Conservation (phyloP, 139 green algal species). For the Chlamydomonas schloesseri region DNA sequence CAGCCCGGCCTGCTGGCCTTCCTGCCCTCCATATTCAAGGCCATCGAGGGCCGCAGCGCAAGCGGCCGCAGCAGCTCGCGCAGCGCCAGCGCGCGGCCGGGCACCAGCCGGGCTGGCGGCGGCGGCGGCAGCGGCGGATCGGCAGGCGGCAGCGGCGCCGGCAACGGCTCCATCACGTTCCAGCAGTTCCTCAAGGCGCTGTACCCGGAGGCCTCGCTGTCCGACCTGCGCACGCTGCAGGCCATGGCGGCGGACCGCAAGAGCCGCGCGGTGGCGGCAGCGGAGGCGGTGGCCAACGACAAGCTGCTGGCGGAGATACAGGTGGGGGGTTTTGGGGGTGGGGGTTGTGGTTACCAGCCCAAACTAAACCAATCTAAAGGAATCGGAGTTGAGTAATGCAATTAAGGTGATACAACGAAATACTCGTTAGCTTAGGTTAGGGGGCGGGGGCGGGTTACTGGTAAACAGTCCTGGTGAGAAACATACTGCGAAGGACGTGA, state of each 20-base stretch:
- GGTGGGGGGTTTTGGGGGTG: background rate
- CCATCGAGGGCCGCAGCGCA: slow-evolving; percentile 7
- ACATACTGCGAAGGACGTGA: no score
- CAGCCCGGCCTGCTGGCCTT: slow-evolving; percentile 35
- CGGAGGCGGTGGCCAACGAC: slow-evolving; percentile 34
- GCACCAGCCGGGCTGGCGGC: background rate
- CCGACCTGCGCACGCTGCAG: slow-evolving; percentile 35
- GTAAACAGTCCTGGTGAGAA: no score
- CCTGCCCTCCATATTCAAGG: slow-evolving; percentile 25
- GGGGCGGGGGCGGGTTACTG: no score
- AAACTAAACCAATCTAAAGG: no score
- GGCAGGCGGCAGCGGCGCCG: no score
- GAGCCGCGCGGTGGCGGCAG: background rate
- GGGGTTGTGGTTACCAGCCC: no score
- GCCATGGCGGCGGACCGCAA: slow-evolving; percentile 16
- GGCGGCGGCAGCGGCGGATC: no score
- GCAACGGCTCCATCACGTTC: slow-evolving; percentile 21
- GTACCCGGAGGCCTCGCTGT: slow-evolving; percentile 20
- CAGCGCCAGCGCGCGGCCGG: no score
- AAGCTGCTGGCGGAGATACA: slow-evolving; percentile 34
- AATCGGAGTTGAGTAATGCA: no score
- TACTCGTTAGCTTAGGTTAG: no score
- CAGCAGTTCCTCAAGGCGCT: slow-evolving; percentile 31
- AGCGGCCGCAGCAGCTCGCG: no score
- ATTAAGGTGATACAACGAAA: no score